These are phyloP conservation scores for Pseudogymnoascus sp. DNA, from an alignment of 2,329 filamentous ascomycete species.

Conservation along the genomic window DNA sequence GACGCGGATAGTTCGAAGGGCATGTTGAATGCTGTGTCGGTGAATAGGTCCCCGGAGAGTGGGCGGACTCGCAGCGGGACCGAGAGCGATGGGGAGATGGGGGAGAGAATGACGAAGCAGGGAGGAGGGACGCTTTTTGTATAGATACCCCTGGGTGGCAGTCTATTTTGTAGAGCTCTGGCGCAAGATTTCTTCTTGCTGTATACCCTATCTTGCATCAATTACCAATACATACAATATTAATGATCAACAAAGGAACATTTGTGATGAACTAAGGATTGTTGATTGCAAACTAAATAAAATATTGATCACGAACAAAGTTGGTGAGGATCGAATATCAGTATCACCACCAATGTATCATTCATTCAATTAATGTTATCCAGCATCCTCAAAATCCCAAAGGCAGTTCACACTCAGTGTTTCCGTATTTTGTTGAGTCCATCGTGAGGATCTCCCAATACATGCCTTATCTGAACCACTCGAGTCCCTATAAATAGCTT, in stretches of 20 bases:
- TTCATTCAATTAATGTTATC: not conserved
- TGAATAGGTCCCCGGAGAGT: not conserved
- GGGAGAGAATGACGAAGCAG: not conserved
- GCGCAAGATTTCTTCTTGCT: not conserved
- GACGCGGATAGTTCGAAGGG: not conserved
- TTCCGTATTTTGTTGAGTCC: not conserved
- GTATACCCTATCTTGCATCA: not conserved
- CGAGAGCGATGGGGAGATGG: not conserved
- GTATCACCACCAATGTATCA: too few relatives aligned
- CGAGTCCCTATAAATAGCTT: not conserved
- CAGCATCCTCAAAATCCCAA: not conserved
- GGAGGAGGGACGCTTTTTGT: not conserved
- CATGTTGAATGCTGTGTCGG: not conserved
- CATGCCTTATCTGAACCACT: not conserved
- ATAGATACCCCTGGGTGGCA: not conserved
- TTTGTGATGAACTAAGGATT: not conserved
- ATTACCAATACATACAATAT: not conserved
- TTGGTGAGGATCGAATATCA: too few relatives aligned
- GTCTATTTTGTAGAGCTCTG: not conserved
- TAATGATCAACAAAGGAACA: not conserved
- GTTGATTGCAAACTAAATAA: not conserved
- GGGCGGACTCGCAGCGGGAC: not conserved
- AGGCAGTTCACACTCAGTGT: not conserved
- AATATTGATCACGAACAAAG: too few relatives aligned
- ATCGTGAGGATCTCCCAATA: not conserved